Conservation (phyloP, 164 flowering plant genomes). For the Tetracentron sinense region DNA sequence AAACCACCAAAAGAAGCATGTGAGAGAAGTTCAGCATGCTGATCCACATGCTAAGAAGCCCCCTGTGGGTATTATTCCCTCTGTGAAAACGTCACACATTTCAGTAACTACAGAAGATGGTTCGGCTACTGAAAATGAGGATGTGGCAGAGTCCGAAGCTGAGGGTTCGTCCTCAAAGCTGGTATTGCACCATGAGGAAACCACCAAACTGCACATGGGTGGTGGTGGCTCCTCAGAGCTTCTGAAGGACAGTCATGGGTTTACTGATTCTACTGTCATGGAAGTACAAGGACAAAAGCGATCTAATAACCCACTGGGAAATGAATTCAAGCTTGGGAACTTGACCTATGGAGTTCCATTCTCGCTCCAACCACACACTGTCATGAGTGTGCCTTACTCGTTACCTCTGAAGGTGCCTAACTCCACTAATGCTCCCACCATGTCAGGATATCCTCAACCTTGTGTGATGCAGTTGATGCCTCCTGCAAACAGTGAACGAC, state of each 20-base stretch:
- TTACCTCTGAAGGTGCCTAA: conserved; percentile 38
- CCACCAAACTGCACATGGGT: conserved; percentile 30
- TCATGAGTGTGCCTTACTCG: conserved; percentile 36
- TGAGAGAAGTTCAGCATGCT: conserved; percentile 38
- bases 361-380: too few relatives aligned
- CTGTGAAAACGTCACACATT: conserved; percentile 44
- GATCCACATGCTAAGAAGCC: conserved; percentile 38
- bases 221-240: conserved; percentile 34
- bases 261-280: conserved; percentile 27
- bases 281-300: conserved; percentile 43
- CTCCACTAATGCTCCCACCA: conserved; percentile 25
- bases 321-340: conserved; percentile 38
- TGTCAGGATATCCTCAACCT: conserved; percentile 39
- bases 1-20: conserved; percentile 54
- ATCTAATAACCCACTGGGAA: conserved; percentile 32
- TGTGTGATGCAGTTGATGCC: conserved; percentile 45
- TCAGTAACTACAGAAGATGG: conserved; percentile 78
- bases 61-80: neutral
- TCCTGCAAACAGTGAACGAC: conserved; percentile 40
- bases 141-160: conserved; percentile 85
- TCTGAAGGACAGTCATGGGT: conserved; percentile 40
- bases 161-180: conserved; percentile 65
- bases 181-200: conserved; percentile 41
- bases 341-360: conserved; percentile 36
- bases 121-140: conserved; percentile 85